Evolutionary conservation across 1,284 basidiomycete genomes (phyloP), one percentile per base, ranked within the genome.

Genomic region (Microbotryum saponariae): DNA sequence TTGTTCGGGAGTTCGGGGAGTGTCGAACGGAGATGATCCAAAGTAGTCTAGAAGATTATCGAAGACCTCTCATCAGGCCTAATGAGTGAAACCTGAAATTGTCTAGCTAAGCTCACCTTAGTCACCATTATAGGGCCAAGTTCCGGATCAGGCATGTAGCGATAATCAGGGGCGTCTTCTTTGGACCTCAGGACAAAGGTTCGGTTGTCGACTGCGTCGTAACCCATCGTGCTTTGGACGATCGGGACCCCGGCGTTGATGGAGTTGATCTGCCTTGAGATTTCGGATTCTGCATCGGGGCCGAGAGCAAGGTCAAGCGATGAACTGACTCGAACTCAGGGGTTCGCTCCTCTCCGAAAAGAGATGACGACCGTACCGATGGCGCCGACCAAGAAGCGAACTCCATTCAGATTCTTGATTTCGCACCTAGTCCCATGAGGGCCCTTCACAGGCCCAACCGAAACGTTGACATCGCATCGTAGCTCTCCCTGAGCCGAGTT

Each of bases 91-190:
- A 16, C 37, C 16, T 9, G 37, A 18, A 51, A 53, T 2, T 42
- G 37, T 42, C 37, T 18, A 42, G 9, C n/a, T 33, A 12, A 18
- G 58, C 62, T 37, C 23, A 71, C 67, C 21, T 67, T 45, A 6
- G 70, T 62, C n/a, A 97, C 75, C 29, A 84, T 72, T 6, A 93
- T 74, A 0, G 87, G 83, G 0, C 91, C 90, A 0, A 98, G 77
- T 73, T 98, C 97, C 0, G 91, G 86, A 74, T 98, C 96, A 0
- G 96, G 96, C 91, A 99, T 93, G 77, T 97, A 99, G 8, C 94
- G 82, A 75, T 98, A 99, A 74, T 98, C 94, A 6, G 88, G 88
- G 0, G 91, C 87, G 71, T 92, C 89, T 72, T 97, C 94, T 76
- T 99, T 98, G 52, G 83, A 85, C 49, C 96, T 82, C 61, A 97